A percentile compares a stretch with the other conserved stretches of the same genome.
These are phyloP conservation scores for Aeschynomene evenia DNA, from an alignment of 306 rosid genomes.

Conservation along the genomic window DNA sequence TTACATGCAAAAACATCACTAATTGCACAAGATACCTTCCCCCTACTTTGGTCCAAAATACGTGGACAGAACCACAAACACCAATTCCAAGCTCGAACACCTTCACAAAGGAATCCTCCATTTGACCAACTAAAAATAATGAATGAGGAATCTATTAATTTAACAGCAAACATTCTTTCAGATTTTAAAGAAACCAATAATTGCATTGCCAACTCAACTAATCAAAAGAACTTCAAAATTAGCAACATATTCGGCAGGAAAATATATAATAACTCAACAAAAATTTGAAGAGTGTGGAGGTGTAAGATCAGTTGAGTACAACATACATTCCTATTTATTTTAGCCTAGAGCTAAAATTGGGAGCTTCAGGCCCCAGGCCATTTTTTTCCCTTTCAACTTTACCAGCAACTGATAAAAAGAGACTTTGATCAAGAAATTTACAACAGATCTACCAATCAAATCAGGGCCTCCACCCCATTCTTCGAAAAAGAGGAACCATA, in stretches of 20 bases:
- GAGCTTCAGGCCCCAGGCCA: neutral
- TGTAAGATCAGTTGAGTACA: neutral
- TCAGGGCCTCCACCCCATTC: neutral
- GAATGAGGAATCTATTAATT: neutral
- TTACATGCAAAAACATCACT: conserved; percentile 16
- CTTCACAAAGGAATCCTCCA: neutral
- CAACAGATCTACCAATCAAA: neutral
- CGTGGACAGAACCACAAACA: conserved; percentile 34
- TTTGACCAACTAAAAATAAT: too few species aligned
- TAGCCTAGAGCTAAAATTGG: neutral
- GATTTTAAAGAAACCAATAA: conserved; percentile 8
- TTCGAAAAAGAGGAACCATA: neutral
- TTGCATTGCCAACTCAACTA: neutral
- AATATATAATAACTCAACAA: neutral
- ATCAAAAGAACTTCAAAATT: neutral
- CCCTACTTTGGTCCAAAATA: conserved; percentile 21
- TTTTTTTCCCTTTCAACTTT: neutral
- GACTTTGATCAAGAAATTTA: too few species aligned
- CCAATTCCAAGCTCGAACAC: conserved; percentile 11
- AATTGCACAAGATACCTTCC: conserved; percentile 36
- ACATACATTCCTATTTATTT: neutral
- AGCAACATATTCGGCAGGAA: neutral
- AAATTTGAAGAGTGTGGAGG: neutral
- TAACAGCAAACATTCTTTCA: conserved; percentile 7
- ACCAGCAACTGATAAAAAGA: neutral